Evolutionary conservation across 768 basidiomycete genomes (phyloP), one percentile per base, ranked within the genome.

Genomic region (Hygrophoropsis aurantiaca): DNA sequence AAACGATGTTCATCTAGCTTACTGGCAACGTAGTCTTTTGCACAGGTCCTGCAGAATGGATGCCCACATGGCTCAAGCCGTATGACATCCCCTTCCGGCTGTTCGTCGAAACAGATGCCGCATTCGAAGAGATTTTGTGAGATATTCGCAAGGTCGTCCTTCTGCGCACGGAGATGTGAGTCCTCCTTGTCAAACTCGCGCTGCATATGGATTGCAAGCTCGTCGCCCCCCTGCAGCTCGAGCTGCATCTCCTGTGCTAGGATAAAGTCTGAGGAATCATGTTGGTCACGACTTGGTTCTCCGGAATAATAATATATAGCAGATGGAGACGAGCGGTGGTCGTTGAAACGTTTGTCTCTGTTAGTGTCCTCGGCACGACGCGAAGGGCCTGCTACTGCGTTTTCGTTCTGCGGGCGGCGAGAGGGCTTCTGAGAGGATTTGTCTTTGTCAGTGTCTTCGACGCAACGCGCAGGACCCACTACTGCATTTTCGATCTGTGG

Each of bases 1-100:
- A 75, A 84, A 11, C 71, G 72, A 49, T 70, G 72, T 34, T 81
- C 78, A n/a, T 68, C 65, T 23, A 85, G 69, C 58, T 76, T 76
- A 15, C 72, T 57, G n/a, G 51, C 53, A 11, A 78, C 66, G 47
- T 81, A 74, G 3, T 58, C 54, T 20, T 59, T 65, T 7, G 79
- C 53, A 50, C 85, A 85, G 5, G 68, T 65, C 40, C 77, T 72
- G 59, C 85, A 85, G 50, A 81, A 75, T 3, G 58, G 51, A 55
- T 86, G 82, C 13, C 57, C 58, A 46, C 84, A 86, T 2, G 21
- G 55, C 4, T 62, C 67, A 26, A 82, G 61, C 3, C 53, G 57
- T n/a, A 75, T 67, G 2, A 72, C 69, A 27, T 66, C 61, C 38
- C 78, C 74, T 36, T 72, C 69, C 0, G 73, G 67, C 39, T 67